phyloP scores from a whole-genome alignment of 768 basidiomycete species.

The Cystoderma amianthinum region DNA sequence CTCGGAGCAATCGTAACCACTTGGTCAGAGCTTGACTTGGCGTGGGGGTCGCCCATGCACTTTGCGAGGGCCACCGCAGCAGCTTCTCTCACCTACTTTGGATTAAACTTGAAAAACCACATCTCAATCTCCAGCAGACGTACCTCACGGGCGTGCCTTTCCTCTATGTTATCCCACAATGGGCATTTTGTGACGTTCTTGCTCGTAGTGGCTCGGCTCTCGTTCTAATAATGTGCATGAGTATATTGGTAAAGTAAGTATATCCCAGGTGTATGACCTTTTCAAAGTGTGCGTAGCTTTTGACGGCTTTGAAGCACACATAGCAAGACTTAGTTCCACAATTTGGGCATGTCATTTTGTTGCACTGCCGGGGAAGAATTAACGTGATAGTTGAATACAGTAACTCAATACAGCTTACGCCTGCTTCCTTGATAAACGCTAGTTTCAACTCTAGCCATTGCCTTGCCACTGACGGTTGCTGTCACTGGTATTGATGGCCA shows the following conservation, averaged over 20 bases:
- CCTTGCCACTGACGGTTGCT: no score
- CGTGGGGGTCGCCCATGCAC: conserved; percentile 48
- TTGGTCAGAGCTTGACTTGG: no score
- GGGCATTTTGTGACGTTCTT: conserved; percentile 40
- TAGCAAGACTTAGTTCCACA: conserved; percentile 80
- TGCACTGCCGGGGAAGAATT: conserved; percentile 49
- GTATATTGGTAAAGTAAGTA: no score
- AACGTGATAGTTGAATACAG: not conserved
- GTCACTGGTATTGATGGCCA: no score
- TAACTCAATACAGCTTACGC: conserved; percentile 29
- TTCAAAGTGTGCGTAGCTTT: conserved; percentile 73
- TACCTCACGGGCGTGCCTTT: conserved; percentile 63
- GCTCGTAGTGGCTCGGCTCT: conserved; percentile 3
- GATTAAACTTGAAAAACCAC: not conserved
- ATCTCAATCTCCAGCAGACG: conserved; percentile 5
- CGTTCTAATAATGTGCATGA: conserved; percentile 6
- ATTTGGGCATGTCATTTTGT: conserved; percentile 82
- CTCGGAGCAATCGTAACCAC: no score
- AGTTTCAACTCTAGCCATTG: no score
- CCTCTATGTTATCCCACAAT: conserved; percentile 64
- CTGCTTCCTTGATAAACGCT: conserved; percentile 77
- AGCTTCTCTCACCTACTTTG: conserved; percentile 56
- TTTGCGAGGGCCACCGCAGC: conserved; percentile 61
- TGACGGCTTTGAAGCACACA: conserved; percentile 67
- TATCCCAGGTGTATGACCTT: conserved; percentile 29